Base-by-base conservation (phyloP, 1,284 basidiomycete genomes). In the Puccinia sorghi region DNA sequence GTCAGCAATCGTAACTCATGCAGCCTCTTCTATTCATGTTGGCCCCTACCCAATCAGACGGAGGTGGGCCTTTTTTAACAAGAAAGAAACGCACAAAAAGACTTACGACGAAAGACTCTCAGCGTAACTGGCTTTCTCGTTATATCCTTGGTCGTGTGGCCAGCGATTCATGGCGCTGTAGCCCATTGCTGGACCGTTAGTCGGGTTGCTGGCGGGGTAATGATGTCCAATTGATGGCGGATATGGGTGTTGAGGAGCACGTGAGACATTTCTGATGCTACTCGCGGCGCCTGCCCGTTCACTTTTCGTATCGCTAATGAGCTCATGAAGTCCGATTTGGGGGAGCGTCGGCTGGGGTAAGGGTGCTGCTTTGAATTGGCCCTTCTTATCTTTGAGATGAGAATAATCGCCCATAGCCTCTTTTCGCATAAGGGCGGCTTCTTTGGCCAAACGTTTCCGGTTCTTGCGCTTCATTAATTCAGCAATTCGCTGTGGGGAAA, bases 261-360 rank as follows among this genome's bases (percentile, higher is more conserved):
- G 56, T 15, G 72, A 13, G 15, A 32, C 25, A 46, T 61, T 64
- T 4, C 59, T 43, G 25, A 48, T 46, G 52, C 61, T 75, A 66
- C 25, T 20, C 20, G 61, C 63, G 1, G 17, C 25, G 1, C 73
- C 73, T 12, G 15, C 37, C 22, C 63, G 20, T 57, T 56, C 64
- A 13, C 54, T 57, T 61, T 59, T 41, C 39, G 17, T 61, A 27
- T 57, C 66, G 17, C 66, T 64, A 25, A 77, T 70, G 54, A 77
- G 54, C 27, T 96, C 92, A 80, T 93, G 91, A 79, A 97, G 87
- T 25, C 90, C 91, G 74, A 99, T 88, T 81, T 92, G 92, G n/a
- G 95, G 95, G 64, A 98, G 88, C 1, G 95, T 99, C 0, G 95
- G 95, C 85, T 97, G 94, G n/a, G 92, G 92, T 27, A 93, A 87